These are phyloP conservation scores for Hortiboletus flavorubellus DNA, from an alignment of 768 basidiomycete species.

Conservation along the genomic window DNA sequence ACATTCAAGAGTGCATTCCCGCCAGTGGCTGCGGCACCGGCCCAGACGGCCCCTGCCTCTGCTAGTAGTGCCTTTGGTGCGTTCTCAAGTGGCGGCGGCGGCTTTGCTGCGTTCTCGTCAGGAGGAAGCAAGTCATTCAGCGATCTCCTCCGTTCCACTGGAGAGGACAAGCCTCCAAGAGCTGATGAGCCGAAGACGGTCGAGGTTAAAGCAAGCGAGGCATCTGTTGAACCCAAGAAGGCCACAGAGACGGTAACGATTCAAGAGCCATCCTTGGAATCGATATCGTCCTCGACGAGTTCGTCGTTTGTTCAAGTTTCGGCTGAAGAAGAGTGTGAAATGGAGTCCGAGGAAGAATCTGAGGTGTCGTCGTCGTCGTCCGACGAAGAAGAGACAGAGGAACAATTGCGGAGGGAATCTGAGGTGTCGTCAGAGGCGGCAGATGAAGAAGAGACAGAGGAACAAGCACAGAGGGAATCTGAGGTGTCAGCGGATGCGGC, in stretches of 20 bases:
- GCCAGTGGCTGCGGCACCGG: background rate
- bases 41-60: slow-evolving; percentile 11
- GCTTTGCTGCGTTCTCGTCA: slow-evolving; percentile 50
- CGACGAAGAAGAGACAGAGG: slow-evolving; percentile 13
- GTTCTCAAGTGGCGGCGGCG: slow-evolving; percentile 35
- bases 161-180: slow-evolving; percentile 22
- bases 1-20: slow-evolving; percentile 21
- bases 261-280: slow-evolving; percentile 24
- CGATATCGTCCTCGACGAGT: slow-evolving; percentile 39
- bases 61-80: slow-evolving; percentile 25
- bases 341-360: slow-evolving; percentile 12
- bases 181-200: background rate
- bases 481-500: slow-evolving; percentile 6
- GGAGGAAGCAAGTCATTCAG: slow-evolving; percentile 52
- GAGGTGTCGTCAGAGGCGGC: slow-evolving; percentile 17
- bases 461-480: slow-evolving; percentile 9
- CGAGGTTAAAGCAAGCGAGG: slow-evolving; percentile 1
- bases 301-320: slow-evolving; percentile 51
- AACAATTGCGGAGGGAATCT: slow-evolving; percentile 3
- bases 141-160: slow-evolving; percentile 52
- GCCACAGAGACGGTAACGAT: background rate
- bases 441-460: slow-evolving; percentile 17
- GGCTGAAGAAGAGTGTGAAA: slow-evolving; percentile 26
- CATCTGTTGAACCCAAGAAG: slow-evolving; percentile 1
- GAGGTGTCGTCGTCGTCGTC: background rate